Percentiles rank a stretch among this genome's conserved stretches.
These are phyloP conservation scores for Russula abietina DNA, from an alignment of 768 basidiomycete genomes.

Conservation along the genomic window DNA sequence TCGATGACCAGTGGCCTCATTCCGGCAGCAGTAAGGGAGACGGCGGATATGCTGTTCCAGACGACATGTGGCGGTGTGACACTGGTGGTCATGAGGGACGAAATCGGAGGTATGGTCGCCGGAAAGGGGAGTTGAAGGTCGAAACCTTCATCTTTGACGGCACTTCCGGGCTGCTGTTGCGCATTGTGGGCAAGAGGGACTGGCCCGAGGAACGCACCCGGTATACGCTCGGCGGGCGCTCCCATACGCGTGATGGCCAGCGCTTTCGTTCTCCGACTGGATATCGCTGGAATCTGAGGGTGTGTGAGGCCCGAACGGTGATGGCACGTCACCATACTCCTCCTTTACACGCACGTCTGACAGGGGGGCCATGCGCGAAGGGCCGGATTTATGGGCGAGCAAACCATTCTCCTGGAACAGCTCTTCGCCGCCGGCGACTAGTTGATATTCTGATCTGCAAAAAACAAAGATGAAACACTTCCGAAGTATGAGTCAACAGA, in stretches of 20 bases:
- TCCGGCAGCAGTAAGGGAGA: slow-evolving; percentile 60
- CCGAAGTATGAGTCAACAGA: not conserved
- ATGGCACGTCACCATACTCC: slow-evolving; percentile 32
- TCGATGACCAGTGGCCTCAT: slow-evolving; percentile 59
- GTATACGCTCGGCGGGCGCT: not conserved
- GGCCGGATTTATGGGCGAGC: slow-evolving; percentile 37
- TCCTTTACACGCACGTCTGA: slow-evolving; percentile 33
- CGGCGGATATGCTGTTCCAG: slow-evolving; percentile 35
- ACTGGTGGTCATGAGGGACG: slow-evolving; percentile 16
- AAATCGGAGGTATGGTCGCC: slow-evolving; percentile 13
- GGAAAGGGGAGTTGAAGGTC: slow-evolving; percentile 20
- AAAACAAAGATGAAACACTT: slow-evolving; percentile 22
- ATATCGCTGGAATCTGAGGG: slow-evolving; percentile 26
- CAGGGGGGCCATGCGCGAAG: slow-evolving; percentile 15
- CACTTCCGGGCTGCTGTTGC: not conserved
- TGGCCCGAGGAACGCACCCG: slow-evolving; percentile 5
- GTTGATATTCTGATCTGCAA: slow-evolving; percentile 52
- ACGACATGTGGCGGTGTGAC: slow-evolving; percentile 32
- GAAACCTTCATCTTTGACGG: slow-evolving; percentile 18
- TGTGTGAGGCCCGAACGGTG: slow-evolving; percentile 31
- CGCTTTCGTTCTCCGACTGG: slow-evolving; percentile 7
- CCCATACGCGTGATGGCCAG: slow-evolving; percentile 1
- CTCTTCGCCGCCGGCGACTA: slow-evolving; percentile 78
- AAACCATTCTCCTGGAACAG: slow-evolving; percentile 41
- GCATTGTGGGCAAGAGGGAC: slow-evolving; percentile 23